Evolutionary conservation across 768 basidiomycete genomes (phyloP), one percentile per base, ranked within the genome.

Genomic region (Dendrothele bispora): DNA sequence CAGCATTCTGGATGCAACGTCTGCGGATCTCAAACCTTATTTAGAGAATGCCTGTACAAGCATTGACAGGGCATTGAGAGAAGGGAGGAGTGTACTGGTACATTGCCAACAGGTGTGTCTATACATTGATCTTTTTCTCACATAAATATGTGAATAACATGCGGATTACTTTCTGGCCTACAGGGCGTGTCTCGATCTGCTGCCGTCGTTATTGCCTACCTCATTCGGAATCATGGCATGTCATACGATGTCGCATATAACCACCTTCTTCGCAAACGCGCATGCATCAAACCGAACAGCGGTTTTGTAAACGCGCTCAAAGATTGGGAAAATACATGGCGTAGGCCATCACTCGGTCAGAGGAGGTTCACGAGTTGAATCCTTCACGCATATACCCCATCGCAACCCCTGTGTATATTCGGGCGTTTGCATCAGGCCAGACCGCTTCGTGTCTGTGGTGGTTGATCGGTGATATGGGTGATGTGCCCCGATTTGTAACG

Each of bases 101-200:
- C 88, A 90, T 61, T 90, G 88, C 56, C 87, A 90, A 53, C 88
- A 90, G 84, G 87, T 88, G 50, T 56, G 77, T 59, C 8, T 20
- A 27, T n/a, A 41, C n/a, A n/a, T n/a, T n/a, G n/a, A n/a, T n/a
- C 22, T 39, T 27, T 4, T 43, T 34, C 42, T 50, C 35, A n/a
- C 37, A 37, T n/a, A 32, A 32, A 32, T 10, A n/a, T 32, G 30
- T 32, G n/a, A 32, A 32, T 45, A n/a, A 17, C 43, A 36, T 14
- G 26, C 21, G 40, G 17, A 27, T 39, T 51, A 51, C 28, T 21
- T 48, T 26, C 35, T 38, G 6, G 24, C 15, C 38, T 46, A 43
- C 59, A 88, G 87, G 88, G 88, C 53, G 74, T 91, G 43, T 90
- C 88, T n/a, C 81, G 88, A 54, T 84, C 81, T 40, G 75, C 86